Conservation (phyloP, 164 flowering plant genomes). For the Magnolia kwangsiensis region DNA sequence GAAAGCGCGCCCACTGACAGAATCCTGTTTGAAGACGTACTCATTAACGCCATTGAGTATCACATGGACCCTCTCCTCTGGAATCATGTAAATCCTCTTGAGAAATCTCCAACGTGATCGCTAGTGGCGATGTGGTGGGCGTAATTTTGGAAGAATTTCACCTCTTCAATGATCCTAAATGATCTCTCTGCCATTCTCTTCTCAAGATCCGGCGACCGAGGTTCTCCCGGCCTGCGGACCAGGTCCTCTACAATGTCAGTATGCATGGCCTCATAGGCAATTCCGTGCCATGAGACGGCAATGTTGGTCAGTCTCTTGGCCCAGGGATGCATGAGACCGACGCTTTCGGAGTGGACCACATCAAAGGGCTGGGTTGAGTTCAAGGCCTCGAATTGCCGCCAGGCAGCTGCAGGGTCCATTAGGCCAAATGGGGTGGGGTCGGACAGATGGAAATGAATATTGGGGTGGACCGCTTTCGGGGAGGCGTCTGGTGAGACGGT, state of each 20-base stretch:
- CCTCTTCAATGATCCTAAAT: constrained; percentile 54
- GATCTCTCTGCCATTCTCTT: constrained; percentile 30
- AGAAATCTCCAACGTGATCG: constrained; percentile 67
- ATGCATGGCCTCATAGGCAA: constrained; percentile 72
- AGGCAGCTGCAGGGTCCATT: constrained; percentile 46
- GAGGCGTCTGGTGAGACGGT: constrained; percentile 17
- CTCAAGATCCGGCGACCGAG: constrained; percentile 19
- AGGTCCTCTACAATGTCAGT: constrained; percentile 71
- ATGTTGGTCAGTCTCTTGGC: constrained; percentile 43
- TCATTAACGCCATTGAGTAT: constrained; percentile 80
- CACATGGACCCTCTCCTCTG: constrained; percentile 65
- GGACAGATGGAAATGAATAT: constrained; percentile 53
- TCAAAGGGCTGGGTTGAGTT: constrained; percentile 41
- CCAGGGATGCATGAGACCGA: constrained; percentile 50
- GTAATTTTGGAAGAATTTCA: constrained; percentile 59
- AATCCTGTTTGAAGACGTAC: constrained; percentile 45
- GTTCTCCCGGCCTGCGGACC: constrained; percentile 36
- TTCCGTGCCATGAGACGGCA: constrained; percentile 78
- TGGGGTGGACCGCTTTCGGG: constrained; percentile 18
- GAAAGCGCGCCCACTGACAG: constrained; percentile 28
- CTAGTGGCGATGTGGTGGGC: constrained; percentile 79
- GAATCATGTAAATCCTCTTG: constrained; percentile 68
- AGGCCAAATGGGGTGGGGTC: constrained; percentile 51
- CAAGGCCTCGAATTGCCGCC: constrained; percentile 51
- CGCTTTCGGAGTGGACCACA: constrained; percentile 32